These are phyloP conservation scores for Pythium brachiatum DNA, from an alignment of 352 stramenopile species.

Conservation along the genomic window DNA sequence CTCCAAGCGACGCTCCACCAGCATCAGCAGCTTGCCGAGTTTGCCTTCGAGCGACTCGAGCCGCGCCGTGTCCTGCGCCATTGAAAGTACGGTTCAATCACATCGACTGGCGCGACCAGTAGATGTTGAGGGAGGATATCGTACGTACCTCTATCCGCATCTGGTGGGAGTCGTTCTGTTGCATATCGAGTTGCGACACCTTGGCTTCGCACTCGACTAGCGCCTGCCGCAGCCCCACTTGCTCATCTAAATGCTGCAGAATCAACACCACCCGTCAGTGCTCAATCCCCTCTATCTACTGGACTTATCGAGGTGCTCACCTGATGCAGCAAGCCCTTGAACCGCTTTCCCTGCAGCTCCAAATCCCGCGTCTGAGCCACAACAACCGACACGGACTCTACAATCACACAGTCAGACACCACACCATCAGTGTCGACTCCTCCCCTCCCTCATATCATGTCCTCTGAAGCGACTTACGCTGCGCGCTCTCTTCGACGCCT, in stretches of 20 bases:
- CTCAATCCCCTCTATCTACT: not conserved
- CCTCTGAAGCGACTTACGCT: no score
- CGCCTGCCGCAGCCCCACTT: slow-evolving; percentile 31
- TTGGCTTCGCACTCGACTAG: slow-evolving; percentile 17
- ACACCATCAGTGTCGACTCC: not conserved
- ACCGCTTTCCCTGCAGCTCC: slow-evolving; percentile 42
- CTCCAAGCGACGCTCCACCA: slow-evolving; percentile 36
- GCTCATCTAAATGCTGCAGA: slow-evolving; percentile 32
- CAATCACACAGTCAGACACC: not conserved
- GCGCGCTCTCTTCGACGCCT: slow-evolving; percentile 36
- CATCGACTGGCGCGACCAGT: no score
- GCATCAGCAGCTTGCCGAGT: slow-evolving; percentile 34
- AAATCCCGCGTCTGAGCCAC: slow-evolving; percentile 40
- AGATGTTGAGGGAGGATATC: no score
- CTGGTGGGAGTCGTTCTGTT: slow-evolving; percentile 28
- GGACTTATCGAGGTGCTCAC: slow-evolving; percentile 6
- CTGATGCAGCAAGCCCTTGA: slow-evolving; percentile 44
- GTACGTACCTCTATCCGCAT: slow-evolving; percentile 30
- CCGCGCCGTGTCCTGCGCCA: slow-evolving; percentile 27
- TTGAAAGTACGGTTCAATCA: no score
- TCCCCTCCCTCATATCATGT: not conserved
- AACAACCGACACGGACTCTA: slow-evolving; percentile 41
- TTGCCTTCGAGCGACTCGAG: slow-evolving; percentile 38
- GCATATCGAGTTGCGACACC: slow-evolving; percentile 20
- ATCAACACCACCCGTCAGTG: not conserved